phyloP scores from a whole-genome alignment of 2,329 filamentous ascomycete genomes.

The Didymella keratinophila region DNA sequence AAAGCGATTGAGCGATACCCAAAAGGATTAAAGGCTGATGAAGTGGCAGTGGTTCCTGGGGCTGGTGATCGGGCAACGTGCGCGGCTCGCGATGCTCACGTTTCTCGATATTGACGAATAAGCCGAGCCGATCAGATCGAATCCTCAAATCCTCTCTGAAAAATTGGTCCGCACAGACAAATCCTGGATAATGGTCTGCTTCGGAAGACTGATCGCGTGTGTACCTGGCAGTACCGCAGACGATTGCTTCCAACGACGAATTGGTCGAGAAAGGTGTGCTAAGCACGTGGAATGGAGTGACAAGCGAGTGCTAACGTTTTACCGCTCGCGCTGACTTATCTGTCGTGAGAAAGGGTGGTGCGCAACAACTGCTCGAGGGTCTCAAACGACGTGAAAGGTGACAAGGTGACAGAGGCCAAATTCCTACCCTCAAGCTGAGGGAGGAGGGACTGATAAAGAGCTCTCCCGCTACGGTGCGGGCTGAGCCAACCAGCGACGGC shows the following conservation, averaged over 20 bases:
- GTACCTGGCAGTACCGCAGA: constrained; percentile 26
- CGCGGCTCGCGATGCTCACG: constrained; percentile 21
- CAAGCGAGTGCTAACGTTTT: constrained; percentile 10
- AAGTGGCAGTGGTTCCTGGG: constrained; percentile 12
- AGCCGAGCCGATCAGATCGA: constrained; percentile 23
- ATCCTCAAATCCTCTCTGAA: background rate
- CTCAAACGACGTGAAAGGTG: background rate
- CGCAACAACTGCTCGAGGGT: constrained; percentile 6
- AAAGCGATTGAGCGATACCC: constrained; percentile 7
- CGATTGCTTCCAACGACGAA: constrained; percentile 19
- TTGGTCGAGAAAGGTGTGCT: constrained; percentile 6
- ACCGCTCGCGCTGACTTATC: constrained; percentile 9
- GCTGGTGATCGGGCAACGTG: constrained; percentile 26
- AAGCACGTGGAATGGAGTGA: constrained; percentile 1
- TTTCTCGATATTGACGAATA: constrained; percentile 25
- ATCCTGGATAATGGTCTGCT: constrained; percentile 3
- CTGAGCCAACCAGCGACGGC: constrained; percentile 15
- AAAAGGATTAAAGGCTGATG: background rate
- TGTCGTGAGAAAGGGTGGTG: background rate
- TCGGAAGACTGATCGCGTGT: constrained; percentile 20
- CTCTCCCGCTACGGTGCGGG: background rate
- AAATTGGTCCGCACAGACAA: constrained; percentile 4
- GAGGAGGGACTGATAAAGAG: constrained; percentile 17
- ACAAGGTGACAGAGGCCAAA: background rate
- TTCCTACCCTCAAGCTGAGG: background rate